Base-by-base conservation (phyloP, 257 asterid species). In the Orobanche coerulescens region DNA sequence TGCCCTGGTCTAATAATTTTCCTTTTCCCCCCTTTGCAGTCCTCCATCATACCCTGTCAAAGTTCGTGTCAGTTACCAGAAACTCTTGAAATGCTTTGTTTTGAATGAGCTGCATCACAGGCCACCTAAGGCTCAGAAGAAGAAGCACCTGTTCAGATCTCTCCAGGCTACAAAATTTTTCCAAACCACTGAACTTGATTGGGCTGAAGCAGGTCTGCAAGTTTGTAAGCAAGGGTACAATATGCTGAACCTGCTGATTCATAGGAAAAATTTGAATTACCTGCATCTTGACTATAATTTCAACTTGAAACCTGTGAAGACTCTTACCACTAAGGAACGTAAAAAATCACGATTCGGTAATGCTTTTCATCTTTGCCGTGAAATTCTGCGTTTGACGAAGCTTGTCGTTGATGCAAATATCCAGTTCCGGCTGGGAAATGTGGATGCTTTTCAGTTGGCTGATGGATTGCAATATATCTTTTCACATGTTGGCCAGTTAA, bases 151-250 rank as follows among this genome's bases (percentile, higher is more conserved):
- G 36, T 93, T 93, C 71, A 79, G 89, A 76, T 89, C 99, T 60
- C 95, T 93, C 55, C 91, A 88, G 50, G 96, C 99, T 60, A 93
- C 99, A 6, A 93, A 93, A 60, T 93, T 93, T 70, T 93, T 89
- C 75, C 97, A 89, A 77, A 89, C 97, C 39, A 93, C 99, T 53
- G 96, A 86, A 68, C 96, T 93, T 66, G 97, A 93, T 83, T 93
- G 97, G 96, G 99, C 97, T 60, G 97, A 89, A 79, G 97, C 96
- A 34, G 99, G 96, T 24, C 87, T 93, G 10, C 99, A 93, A 84
- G 97, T 93, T 75, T 93, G 99, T 56, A 86, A 89, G 81, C 99
- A 93, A 80, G 99, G 99, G 24, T 93, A 93, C 79, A 93, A 89
- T 69, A 89, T 93, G 99, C 79, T 93, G 75, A 93, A 93, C 77